Evolutionary conservation across 345 rosid genomes (phyloP).

Genomic region (Acer negundo): DNA sequence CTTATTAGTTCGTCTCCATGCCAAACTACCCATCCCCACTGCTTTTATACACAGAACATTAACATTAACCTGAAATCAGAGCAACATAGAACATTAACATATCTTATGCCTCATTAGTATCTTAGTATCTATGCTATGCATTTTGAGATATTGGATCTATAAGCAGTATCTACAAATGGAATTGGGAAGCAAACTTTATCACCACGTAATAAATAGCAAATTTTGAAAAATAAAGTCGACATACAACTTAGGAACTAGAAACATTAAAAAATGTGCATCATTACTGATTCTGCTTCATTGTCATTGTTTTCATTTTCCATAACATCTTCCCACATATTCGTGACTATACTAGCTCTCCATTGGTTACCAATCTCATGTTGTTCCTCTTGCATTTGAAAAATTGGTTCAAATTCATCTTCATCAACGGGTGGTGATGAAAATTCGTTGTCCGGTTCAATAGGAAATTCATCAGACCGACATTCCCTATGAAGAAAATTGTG

Average conservation of each 20-base stretch:
- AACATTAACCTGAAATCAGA: neutral
- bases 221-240: neutral
- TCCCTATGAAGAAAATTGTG: too few relatives aligned
- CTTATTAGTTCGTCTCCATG: neutral
- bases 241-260: neutral
- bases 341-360: too few relatives aligned
- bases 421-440: too few relatives aligned
- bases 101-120: neutral
- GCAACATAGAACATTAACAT: neutral
- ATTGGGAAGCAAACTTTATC: neutral
- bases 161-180: neutral
- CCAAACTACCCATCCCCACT: neutral
- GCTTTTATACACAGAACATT: neutral
- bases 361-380: too few relatives aligned
- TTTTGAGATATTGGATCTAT: neutral
- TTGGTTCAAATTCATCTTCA: too few relatives aligned
- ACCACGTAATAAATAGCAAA: neutral
- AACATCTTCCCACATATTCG: too few relatives aligned
- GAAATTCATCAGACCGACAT: too few relatives aligned
- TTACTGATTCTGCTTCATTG: too few relatives aligned
- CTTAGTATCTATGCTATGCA: neutral
- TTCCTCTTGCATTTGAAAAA: too few relatives aligned
- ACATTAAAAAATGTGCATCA: too few relatives aligned
- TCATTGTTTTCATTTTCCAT: too few relatives aligned
- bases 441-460: too few relatives aligned